A percentile compares a stretch with the other conserved stretches of the same genome.
Conservation (phyloP, 192 early-diverging fungal genomes). For the Coemansia sp. region DNA sequence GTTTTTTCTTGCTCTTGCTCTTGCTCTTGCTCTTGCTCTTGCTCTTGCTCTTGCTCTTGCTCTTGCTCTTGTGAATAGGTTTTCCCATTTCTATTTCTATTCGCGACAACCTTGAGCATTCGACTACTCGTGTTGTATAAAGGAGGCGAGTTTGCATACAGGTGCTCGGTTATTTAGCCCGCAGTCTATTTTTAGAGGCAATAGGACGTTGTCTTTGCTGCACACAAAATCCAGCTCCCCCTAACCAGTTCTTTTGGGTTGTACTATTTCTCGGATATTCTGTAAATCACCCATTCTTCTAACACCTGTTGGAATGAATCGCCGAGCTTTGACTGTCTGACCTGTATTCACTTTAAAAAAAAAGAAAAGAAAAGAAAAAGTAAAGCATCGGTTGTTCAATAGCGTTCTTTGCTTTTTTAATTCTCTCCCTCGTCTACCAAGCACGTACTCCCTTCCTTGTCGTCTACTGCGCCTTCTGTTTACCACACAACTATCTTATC, state of each 20-base stretch:
- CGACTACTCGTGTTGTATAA: neutral
- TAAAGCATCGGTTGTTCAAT: neutral
- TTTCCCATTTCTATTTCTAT: neutral
- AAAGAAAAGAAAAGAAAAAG: neutral
- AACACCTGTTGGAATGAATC: constrained; percentile 5
- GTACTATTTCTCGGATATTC: neutral
- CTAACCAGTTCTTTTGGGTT: neutral
- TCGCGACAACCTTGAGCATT: neutral
- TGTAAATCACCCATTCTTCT: neutral
- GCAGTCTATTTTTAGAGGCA: constrained; percentile 1
- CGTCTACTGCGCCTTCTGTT: neutral
- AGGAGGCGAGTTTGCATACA: too few relatives aligned
- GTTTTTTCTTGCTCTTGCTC: neutral
- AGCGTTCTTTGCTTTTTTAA: neutral
- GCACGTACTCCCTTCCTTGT: neutral
- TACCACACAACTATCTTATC: neutral
- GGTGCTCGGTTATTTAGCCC: neutral
- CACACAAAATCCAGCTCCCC: neutral
- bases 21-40: constrained; percentile 3
- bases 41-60: neutral
- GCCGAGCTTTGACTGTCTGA: neutral
- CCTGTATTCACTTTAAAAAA: neutral
- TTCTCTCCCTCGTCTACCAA: neutral
- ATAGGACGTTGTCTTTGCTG: neutral
- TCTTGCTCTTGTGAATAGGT: constrained; percentile 4